Conservation (phyloP, 2,329 filamentous ascomycete species). For the Xylaria sp. region DNA sequence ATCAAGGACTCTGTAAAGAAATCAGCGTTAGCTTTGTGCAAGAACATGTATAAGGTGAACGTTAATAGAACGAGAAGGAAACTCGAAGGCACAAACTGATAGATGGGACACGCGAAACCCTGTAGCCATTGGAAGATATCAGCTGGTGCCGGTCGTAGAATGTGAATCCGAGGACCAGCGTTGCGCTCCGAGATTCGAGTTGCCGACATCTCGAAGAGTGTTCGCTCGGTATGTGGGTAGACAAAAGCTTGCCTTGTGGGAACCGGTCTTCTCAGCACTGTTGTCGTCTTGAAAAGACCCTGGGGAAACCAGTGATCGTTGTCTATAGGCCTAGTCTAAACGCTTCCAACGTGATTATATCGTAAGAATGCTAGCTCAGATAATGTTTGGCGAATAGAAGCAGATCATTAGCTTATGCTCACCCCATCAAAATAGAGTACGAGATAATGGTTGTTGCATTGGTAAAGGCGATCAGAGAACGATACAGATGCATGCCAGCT, state of each 20-base stretch:
- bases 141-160: background rate
- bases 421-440: background rate
- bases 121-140: background rate
- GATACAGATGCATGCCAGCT: background rate
- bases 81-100: slow-evolving; percentile 2
- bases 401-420: background rate
- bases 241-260: background rate
- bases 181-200: too few relatives aligned
- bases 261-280: background rate
- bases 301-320: background rate
- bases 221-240: background rate
- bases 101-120: slow-evolving; percentile 13
- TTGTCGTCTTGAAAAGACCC: background rate
- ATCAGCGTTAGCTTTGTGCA: background rate
- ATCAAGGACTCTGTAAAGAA: slow-evolving; percentile 1
- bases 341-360: background rate
- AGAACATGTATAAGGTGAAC: background rate
- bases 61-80: background rate
- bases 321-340: background rate
- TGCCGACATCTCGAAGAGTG: background rate
- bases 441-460: background rate
- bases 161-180: background rate
- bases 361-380: background rate
- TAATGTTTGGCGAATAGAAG: background rate
- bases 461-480: background rate